These are phyloP conservation scores for Didymella arachidicola DNA, from an alignment of 2,329 filamentous ascomycete genomes.

Conservation along the genomic window DNA sequence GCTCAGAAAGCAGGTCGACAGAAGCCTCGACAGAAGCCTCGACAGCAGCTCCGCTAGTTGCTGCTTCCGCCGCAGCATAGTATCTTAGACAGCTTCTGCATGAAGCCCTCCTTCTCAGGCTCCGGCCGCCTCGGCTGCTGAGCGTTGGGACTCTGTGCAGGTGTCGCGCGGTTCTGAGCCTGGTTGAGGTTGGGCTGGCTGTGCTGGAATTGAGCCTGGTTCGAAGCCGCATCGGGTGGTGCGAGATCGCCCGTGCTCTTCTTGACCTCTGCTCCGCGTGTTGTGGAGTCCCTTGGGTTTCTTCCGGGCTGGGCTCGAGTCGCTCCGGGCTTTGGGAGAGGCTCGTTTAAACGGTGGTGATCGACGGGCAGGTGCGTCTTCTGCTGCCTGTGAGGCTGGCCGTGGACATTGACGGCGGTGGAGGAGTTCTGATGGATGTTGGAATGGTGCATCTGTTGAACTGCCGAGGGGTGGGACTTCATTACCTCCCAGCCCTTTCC, in stretches of 20 bases:
- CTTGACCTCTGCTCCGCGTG: slow-evolving; percentile 35
- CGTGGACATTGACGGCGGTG: slow-evolving; percentile 80
- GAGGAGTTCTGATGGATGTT: slow-evolving; percentile 82
- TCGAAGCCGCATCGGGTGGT: slow-evolving; percentile 82
- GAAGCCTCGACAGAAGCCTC: too few species aligned
- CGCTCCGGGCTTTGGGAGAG: slow-evolving; percentile 67
- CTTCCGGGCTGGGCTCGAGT: slow-evolving; percentile 59
- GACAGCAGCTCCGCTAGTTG: slow-evolving; percentile 29
- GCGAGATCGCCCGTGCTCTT: slow-evolving; percentile 79
- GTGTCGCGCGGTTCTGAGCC: slow-evolving; percentile 62
- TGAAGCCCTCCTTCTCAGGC: slow-evolving; percentile 72
- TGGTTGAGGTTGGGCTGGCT: slow-evolving; percentile 82
- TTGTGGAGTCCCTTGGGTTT: slow-evolving; percentile 45
- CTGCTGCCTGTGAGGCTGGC: slow-evolving; percentile 69
- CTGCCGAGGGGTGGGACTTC: slow-evolving; percentile 72
- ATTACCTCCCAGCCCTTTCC: slow-evolving; percentile 90
- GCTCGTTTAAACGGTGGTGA: slow-evolving; percentile 56
- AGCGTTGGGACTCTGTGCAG: slow-evolving; percentile 52
- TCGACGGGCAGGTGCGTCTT: slow-evolving; percentile 57
- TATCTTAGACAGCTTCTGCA: slow-evolving; percentile 92
- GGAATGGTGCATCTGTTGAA: slow-evolving; percentile 76
- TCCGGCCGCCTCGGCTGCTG: slow-evolving; percentile 67
- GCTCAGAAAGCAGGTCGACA: not conserved
- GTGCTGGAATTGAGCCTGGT: slow-evolving; percentile 95
- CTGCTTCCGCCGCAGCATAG: slow-evolving; percentile 75